Percentiles rank a stretch among this genome's conserved stretches.
Evolutionary conservation across 2,329 filamentous ascomycete genomes (phyloP).

Genomic region (Aspergillus clavatus): DNA sequence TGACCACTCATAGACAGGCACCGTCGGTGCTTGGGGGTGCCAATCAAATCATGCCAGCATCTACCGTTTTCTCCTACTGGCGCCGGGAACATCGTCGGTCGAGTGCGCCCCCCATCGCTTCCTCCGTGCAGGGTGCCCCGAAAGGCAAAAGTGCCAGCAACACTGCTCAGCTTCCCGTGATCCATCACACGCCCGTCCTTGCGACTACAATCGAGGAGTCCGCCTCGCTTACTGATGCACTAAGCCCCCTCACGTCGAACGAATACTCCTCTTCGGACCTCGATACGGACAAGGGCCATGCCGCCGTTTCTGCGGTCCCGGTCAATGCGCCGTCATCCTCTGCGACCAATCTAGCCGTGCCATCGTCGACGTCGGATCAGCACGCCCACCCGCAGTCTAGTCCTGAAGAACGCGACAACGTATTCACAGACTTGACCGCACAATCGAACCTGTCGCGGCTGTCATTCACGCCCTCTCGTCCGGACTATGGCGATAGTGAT

Average conservation of each 20-base stretch:
- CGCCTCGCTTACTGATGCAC: slow-evolving; percentile 13
- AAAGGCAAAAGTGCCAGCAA: slow-evolving; percentile 21
- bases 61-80: slow-evolving; percentile 39
- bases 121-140: slow-evolving; percentile 18
- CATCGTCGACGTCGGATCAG: slow-evolving; percentile 23
- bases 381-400: slow-evolving; percentile 28
- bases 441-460: slow-evolving; percentile 26
- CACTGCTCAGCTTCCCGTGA: slow-evolving; percentile 31
- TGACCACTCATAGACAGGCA: slow-evolving; percentile 10
- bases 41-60: slow-evolving; percentile 30
- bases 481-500: slow-evolving; percentile 25
- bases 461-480: slow-evolving; percentile 16
- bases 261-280: slow-evolving; percentile 19
- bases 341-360: slow-evolving; percentile 24
- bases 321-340: slow-evolving; percentile 25
- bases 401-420: slow-evolving; percentile 23
- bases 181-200: slow-evolving; percentile 26
- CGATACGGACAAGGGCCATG: slow-evolving; percentile 21
- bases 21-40: slow-evolving; percentile 12
- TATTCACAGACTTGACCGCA: slow-evolving; percentile 17
- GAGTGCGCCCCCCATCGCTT: slow-evolving; percentile 25
- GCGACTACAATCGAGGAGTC: slow-evolving; percentile 26
- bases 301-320: slow-evolving; percentile 13
- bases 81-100: slow-evolving; percentile 37
- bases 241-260: slow-evolving; percentile 17